Evolutionary conservation across 192 early-diverging fungal species (phyloP).

Genomic region (Powellomyces hirtus): DNA sequence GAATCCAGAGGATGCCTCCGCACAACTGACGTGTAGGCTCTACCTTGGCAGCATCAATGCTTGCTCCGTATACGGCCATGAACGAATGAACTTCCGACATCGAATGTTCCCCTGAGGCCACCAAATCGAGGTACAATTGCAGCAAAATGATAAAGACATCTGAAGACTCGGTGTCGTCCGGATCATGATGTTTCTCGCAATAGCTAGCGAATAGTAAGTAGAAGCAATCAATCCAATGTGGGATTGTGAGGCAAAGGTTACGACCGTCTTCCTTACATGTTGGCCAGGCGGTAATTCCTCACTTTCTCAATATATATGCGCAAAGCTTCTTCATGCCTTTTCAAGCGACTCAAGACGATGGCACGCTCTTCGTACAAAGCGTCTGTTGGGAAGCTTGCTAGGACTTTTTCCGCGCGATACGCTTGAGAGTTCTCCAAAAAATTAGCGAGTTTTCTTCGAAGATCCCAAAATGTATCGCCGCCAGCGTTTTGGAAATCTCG

Average conservation of each 20-base stretch:
- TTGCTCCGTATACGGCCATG: constrained; percentile 63
- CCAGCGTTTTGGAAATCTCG: not conserved
- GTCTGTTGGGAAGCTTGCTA: constrained; percentile 73
- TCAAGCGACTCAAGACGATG: constrained; percentile 75
- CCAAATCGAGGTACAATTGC: constrained; percentile 57
- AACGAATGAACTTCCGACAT: constrained; percentile 60
- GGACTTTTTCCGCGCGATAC: constrained; percentile 75
- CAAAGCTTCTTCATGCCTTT: constrained; percentile 83
- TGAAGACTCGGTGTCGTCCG: not conserved
- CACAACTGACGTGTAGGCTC: not conserved
- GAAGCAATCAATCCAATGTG: no score
- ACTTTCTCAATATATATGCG: constrained; percentile 80
- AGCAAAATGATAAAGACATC: constrained; percentile 66
- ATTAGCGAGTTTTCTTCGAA: constrained; percentile 49
- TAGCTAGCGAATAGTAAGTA: no score
- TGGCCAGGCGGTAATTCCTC: constrained; percentile 61
- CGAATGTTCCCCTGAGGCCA: constrained; percentile 34
- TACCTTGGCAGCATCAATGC: constrained; percentile 58
- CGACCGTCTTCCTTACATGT: no score
- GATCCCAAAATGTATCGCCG: constrained; percentile 23
- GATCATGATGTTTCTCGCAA: constrained; percentile 40
- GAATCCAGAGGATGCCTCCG: not conserved
- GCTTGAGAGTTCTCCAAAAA: constrained; percentile 69
- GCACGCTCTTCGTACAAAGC: constrained; percentile 81
- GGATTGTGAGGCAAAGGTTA: no score